phyloP scores from a whole-genome alignment of 2,329 filamentous ascomycete genomes.

The Leptographium radiaticola region DNA sequence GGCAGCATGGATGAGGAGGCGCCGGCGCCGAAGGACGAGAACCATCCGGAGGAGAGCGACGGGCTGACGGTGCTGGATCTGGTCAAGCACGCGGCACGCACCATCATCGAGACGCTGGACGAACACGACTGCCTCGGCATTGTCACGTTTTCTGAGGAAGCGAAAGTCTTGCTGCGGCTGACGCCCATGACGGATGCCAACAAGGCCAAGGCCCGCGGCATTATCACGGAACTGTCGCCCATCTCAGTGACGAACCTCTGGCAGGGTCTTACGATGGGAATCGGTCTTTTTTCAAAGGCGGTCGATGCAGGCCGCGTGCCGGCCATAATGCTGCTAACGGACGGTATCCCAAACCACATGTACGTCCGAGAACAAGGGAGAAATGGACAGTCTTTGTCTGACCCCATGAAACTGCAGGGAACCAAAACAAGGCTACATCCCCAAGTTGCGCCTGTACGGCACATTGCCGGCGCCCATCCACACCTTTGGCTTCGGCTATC shows the following conservation, averaged over 20 bases:
- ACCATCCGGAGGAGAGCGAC: constrained; percentile 28
- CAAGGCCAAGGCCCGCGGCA: constrained; percentile 28
- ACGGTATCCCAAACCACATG: constrained; percentile 42
- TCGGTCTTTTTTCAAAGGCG: constrained; percentile 30
- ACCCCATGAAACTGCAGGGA: constrained; percentile 10
- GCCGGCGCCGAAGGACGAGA: constrained; percentile 27
- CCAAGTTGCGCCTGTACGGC: constrained; percentile 32
- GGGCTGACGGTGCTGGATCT: constrained; percentile 45
- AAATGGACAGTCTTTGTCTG: not conserved
- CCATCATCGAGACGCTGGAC: constrained; percentile 40
- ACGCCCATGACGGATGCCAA: constrained; percentile 30
- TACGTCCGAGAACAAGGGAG: too few species aligned
- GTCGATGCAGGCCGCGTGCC: constrained; percentile 23
- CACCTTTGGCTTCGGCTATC: constrained; percentile 42
- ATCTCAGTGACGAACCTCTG: constrained; percentile 39
- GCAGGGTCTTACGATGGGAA: constrained; percentile 38
- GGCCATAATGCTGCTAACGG: constrained; percentile 40
- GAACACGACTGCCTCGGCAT: constrained; percentile 43
- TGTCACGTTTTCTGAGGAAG: constrained; percentile 35
- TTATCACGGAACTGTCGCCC: constrained; percentile 28
- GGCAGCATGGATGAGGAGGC: constrained; percentile 38
- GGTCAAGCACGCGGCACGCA: constrained; percentile 44
- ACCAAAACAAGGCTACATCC: constrained; percentile 38
- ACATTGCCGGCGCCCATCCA: constrained; percentile 31
- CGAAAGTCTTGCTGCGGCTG: constrained; percentile 25